Conservation (phyloP, 495 filamentous ascomycete genomes). For the Lophiotrema nucula region DNA sequence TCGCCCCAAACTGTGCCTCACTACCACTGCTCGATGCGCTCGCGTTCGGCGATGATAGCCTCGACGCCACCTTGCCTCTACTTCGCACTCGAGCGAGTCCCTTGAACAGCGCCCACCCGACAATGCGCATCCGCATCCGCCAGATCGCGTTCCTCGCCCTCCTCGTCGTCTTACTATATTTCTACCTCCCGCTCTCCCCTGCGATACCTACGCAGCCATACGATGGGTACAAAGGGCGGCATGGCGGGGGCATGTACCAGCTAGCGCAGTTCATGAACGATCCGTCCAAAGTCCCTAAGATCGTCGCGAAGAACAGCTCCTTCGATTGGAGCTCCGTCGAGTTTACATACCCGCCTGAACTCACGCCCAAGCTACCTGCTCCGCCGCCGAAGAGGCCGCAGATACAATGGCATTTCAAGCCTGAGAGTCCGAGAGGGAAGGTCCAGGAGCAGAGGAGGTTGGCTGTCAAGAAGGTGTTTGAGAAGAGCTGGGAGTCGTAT, state of each 20-base stretch:
- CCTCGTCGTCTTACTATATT: constrained; percentile 17
- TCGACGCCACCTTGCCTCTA: neutral
- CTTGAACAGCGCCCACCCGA: constrained; percentile 4
- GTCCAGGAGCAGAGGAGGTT: constrained; percentile 23
- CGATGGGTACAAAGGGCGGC: no score
- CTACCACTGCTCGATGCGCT: neutral
- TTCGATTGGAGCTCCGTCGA: constrained; percentile 22
- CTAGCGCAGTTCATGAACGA: constrained; percentile 27
- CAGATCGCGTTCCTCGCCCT: constrained; percentile 8
- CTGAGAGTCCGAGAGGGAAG: constrained; percentile 18
- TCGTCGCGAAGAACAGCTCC: constrained; percentile 7
- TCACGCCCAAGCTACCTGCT: constrained; percentile 13
- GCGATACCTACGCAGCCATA: neutral
- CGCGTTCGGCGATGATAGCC: neutral
- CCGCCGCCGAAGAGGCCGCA: constrained; percentile 1
- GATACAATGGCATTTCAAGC: constrained; percentile 35
- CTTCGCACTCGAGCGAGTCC: constrained; percentile 4
- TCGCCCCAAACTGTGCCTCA: neutral
- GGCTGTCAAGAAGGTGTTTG: constrained; percentile 37
- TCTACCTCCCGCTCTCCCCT: constrained; percentile 5
- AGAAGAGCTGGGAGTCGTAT: constrained; percentile 39
- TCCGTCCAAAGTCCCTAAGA: constrained; percentile 7
- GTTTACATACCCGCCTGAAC: constrained; percentile 11
- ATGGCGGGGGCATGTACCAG: no score
- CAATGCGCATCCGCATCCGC: constrained; percentile 14